phyloP scores from a whole-genome alignment of 1,284 basidiomycete genomes.

The Cryptococcus deneoformans region DNA sequence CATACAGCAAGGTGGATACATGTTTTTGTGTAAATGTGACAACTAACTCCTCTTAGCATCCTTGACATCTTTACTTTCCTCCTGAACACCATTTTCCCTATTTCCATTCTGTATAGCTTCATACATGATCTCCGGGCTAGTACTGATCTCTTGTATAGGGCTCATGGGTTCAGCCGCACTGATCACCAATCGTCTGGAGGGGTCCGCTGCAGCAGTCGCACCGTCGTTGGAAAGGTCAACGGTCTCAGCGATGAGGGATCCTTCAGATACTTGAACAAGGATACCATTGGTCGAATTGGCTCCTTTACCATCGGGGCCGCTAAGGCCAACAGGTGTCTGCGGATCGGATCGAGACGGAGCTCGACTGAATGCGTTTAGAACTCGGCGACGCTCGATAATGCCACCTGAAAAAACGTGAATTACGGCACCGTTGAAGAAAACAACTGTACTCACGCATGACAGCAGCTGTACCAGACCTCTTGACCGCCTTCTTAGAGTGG shows the following conservation, averaged over 20 bases:
- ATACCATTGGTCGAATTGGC: conserved; percentile 22
- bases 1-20: neutral
- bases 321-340: neutral
- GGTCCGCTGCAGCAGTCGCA: neutral
- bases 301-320: neutral
- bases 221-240: conserved; percentile 14
- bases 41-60: conserved; percentile 8
- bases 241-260: conserved; percentile 31
- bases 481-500: conserved; percentile 67
- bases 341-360: conserved; percentile 26
- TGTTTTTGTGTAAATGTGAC: conserved; percentile 1
- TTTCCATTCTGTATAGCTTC: neutral
- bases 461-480: conserved; percentile 65
- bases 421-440: neutral
- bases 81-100: conserved; percentile 4
- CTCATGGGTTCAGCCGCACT: conserved; percentile 2
- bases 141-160: neutral
- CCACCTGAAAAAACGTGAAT: conserved; percentile 30
- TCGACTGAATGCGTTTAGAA: conserved; percentile 40
- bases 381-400: conserved; percentile 50
- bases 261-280: conserved; percentile 32
- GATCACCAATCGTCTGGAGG: conserved; percentile 6
- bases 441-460: conserved; percentile 61
- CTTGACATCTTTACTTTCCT: conserved; percentile 3
- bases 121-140: neutral